Evolutionary conservation across 2,329 filamentous ascomycete species (phyloP), one percentile per base, ranked within the genome.

Genomic region (Phoma sp.): DNA sequence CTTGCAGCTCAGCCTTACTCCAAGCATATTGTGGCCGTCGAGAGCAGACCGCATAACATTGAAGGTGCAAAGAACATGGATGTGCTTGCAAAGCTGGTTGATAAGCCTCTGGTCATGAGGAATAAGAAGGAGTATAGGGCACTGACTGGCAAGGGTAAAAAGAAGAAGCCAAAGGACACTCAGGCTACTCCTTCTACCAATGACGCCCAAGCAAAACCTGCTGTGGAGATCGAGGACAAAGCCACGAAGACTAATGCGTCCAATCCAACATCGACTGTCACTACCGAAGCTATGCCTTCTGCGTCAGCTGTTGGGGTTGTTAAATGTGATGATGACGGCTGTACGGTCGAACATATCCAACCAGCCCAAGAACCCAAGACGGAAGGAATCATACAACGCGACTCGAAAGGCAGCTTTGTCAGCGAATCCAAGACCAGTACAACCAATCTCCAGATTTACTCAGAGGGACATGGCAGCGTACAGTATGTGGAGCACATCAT

Each of bases 1-100:
- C 80, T 99, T 53, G 93, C 93, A 11, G 91, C 89, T 58, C 82
- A 87, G 48, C 92, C 93, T 0, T 96, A 96, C 77, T 90, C 93
- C 67, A 87, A 88, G 66, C 86, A 92, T 61, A 89, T 98, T 38
- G 86, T 98, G 49, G 95, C 93, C 1, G 91, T 99, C 30, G 95
- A 99, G 75, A 90, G 91, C 54, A 87, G 88, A 59, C 87, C 90
- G 66, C 86, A 89, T 65, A 97, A 97, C 68, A 96, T 98, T 57
- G 84, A 85, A 22, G 91, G 91, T 7, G 93, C 95, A 4, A 90
- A 87, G 72, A 85, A 84, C 13, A 90, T 96, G 70, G 95, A 99
- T 76, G 80, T 95, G n/a, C 78, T 87, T 56, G 92, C 93, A 0
- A 90, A 89, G 41, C 72, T 97, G 50, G 87, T 87, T 0, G 83